Percentiles rank a stretch among this genome's conserved stretches.
Conservation (phyloP, 1,139 yeast species). For the Tardiomyces blankii region DNA sequence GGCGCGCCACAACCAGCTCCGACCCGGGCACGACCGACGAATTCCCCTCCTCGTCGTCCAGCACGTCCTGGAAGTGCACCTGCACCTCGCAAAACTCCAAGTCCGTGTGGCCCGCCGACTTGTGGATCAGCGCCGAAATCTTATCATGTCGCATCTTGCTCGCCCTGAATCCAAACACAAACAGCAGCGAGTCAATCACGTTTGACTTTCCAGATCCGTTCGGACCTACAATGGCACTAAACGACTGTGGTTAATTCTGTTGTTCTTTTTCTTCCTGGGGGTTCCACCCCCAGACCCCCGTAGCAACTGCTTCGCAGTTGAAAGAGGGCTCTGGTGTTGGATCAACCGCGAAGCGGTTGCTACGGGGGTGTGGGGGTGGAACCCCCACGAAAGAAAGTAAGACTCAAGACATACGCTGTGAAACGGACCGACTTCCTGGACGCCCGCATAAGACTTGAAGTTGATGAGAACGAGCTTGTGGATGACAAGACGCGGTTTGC, state of each 20-base stretch:
- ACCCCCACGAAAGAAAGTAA: no score
- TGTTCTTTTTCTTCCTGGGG: not conserved
- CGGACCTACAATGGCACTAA: constrained; percentile 98
- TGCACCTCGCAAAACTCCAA: constrained; percentile 79
- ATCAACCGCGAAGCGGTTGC: no score
- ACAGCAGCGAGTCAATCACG: constrained; percentile 89
- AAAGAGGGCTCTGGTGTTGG: no score
- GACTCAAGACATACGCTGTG: constrained; percentile 33
- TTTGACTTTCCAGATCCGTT: constrained; percentile 97
- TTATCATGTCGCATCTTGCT: constrained; percentile 95
- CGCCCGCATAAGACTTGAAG: constrained; percentile 93
- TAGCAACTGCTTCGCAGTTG: no score
- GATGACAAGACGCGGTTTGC: constrained; percentile 56
- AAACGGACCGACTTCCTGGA: constrained; percentile 92
- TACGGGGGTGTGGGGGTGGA: no score
- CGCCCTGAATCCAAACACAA: constrained; percentile 96
- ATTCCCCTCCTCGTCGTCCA: constrained; percentile 43
- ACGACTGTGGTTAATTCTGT: constrained; percentile 40
- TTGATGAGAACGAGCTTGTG: constrained; percentile 62
- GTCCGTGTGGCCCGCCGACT: constrained; percentile 52
- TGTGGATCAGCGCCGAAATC: constrained; percentile 81
- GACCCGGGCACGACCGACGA: constrained; percentile 39
- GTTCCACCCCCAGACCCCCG: no score
- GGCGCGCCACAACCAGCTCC: constrained; percentile 62
- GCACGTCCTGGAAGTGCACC: constrained; percentile 74